A percentile compares a stretch with the other conserved stretches of the same genome.
phyloP scores from a whole-genome alignment of 306 rosid genomes.

The Gleditsia sinensis region DNA sequence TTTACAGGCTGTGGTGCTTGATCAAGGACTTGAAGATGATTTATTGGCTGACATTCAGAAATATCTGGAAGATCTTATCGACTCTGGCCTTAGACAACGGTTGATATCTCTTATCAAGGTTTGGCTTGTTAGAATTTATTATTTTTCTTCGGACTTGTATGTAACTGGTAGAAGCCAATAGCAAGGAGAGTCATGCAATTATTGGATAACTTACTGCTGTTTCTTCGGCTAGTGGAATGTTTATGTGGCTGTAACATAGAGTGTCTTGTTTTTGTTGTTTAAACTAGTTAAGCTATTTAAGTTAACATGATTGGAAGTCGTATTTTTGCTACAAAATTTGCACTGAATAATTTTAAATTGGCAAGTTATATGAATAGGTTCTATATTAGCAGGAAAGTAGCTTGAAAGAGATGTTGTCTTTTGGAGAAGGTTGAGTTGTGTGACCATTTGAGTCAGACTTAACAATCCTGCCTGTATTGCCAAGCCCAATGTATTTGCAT shows the following conservation, averaged over 20 bases:
- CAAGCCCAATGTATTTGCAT: not conserved
- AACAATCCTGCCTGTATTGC: conserved; percentile 15
- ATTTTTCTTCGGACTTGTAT: not conserved
- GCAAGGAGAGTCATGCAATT: not conserved
- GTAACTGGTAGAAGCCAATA: not conserved
- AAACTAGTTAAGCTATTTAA: conserved; percentile 20
- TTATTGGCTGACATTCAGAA: conserved; percentile 76
- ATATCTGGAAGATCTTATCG: conserved; percentile 82
- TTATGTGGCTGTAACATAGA: not conserved
- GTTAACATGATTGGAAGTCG: not conserved
- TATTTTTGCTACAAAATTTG: not conserved
- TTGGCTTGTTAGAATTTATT: conserved; percentile 26
- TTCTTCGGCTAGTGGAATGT: not conserved
- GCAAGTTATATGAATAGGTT: not conserved
- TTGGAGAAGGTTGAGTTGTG: not conserved
- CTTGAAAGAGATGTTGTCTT: not conserved
- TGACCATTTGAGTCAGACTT: conserved; percentile 14
- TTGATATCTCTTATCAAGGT: conserved; percentile 91
- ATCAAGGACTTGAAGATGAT: conserved; percentile 86
- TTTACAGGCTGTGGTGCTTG: conserved; percentile 91
- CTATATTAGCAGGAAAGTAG: not conserved
- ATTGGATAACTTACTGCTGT: not conserved
- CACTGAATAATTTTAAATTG: not conserved
- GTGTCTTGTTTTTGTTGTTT: conserved; percentile 14
- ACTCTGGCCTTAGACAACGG: conserved; percentile 79